Conservation (phyloP, 1,284 basidiomycete genomes). For the Moesziomyces parantarcticus region DNA sequence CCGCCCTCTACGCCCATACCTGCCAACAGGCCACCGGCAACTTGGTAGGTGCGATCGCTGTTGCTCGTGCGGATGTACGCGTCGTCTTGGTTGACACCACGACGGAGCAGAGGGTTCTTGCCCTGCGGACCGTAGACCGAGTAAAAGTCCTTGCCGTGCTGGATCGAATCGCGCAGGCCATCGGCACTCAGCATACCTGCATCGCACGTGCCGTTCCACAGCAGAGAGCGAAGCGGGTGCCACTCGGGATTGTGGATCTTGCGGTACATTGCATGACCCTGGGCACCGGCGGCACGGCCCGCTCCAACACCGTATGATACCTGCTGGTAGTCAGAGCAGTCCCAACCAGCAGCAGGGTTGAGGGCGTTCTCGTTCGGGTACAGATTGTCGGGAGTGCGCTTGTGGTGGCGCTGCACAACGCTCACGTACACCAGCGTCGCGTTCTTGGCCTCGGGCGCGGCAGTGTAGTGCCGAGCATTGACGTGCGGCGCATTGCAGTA, state of each 20-base stretch:
- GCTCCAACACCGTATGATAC: conserved; percentile 40
- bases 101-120: conserved; percentile 70
- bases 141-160: conserved; percentile 74
- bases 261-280: conserved; percentile 68
- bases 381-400: conserved; percentile 70
- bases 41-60: conserved; percentile 72
- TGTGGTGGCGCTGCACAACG: conserved; percentile 54
- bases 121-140: conserved; percentile 70
- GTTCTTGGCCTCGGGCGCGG: conserved; percentile 27
- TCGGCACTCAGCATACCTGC: conserved; percentile 72
- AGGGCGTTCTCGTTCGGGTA: conserved; percentile 71
- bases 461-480: conserved; percentile 25
- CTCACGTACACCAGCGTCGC: conserved; percentile 52
- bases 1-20: conserved; percentile 70
- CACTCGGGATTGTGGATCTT: conserved; percentile 69
- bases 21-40: conserved; percentile 71
- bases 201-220: conserved; percentile 75
- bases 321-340: conserved; percentile 44
- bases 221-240: conserved; percentile 71
- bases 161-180: conserved; percentile 71
- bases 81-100: conserved; percentile 68
- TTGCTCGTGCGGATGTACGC: conserved; percentile 72
- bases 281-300: conserved; percentile 8
- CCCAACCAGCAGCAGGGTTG: conserved; percentile 66
- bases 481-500: conserved; percentile 54